These are phyloP conservation scores for Juncus inflexus DNA, from an alignment of 176 grass and related monocot species.

Conservation along the genomic window DNA sequence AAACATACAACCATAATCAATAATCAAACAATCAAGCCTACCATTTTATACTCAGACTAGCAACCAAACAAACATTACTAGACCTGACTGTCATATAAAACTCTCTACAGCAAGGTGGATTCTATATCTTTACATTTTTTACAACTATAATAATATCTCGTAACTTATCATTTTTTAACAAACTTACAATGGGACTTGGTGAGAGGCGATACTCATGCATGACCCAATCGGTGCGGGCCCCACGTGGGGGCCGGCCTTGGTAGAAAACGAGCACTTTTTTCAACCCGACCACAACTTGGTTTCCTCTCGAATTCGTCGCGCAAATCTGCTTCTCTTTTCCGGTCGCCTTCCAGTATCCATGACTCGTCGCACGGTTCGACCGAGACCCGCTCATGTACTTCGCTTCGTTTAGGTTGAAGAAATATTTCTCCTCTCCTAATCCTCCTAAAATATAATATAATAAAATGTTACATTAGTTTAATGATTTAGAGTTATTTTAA, in stretches of 20 bases:
- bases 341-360: slow-evolving; percentile 67
- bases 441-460: slow-evolving; percentile 18
- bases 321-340: slow-evolving; percentile 61
- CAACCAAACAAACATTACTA: no score
- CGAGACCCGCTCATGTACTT: slow-evolving; percentile 54
- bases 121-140: no score
- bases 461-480: background rate
- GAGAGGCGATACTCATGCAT: slow-evolving; percentile 80
- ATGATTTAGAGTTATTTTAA: background rate
- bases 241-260: slow-evolving; percentile 43
- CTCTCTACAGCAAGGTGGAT: no score
- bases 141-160: no score
- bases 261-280: slow-evolving; percentile 62
- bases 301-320: slow-evolving; percentile 2
- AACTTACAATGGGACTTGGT: slow-evolving; percentile 28
- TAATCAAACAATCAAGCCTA: no score
- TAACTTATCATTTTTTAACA: no score
- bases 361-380: slow-evolving; percentile 47
- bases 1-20: no score
- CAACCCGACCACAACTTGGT: slow-evolving; percentile 47
- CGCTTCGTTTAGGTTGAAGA: slow-evolving; percentile 66
- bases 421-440: slow-evolving; percentile 50
- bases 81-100: no score
- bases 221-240: slow-evolving; percentile 55
- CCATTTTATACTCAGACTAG: no score